Evolutionary conservation across 805 yeast species (phyloP).

Genomic region (Wickerhamomyces chaumierensis): DNA sequence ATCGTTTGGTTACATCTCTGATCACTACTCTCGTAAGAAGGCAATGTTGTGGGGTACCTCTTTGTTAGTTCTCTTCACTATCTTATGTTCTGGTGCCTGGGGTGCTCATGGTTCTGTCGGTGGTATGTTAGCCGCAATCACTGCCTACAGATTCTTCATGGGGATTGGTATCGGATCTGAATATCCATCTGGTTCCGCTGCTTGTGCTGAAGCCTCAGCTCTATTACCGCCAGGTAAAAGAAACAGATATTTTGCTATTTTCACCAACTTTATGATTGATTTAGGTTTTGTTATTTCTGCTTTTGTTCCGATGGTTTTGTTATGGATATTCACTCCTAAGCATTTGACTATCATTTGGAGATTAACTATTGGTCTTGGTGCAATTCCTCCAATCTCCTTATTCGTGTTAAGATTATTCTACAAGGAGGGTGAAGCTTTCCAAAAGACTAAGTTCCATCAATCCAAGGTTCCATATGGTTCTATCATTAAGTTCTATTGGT

Average conservation of each 20-base stretch:
- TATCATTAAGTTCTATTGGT: conserved; percentile 74
- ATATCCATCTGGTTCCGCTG: conserved; percentile 88
- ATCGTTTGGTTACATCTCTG: conserved; percentile 70
- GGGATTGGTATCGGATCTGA: conserved; percentile 94
- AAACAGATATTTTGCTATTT: conserved; percentile 82
- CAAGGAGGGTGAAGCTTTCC: conserved; percentile 62
- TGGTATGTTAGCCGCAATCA: conserved; percentile 76
- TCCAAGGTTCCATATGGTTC: conserved; percentile 55
- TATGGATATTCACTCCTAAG: conserved; percentile 68
- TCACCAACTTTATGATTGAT: conserved; percentile 84
- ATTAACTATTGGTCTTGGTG: conserved; percentile 81
- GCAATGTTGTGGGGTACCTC: conserved; percentile 77
- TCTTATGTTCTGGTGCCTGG: conserved; percentile 81
- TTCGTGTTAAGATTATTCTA: conserved; percentile 70
- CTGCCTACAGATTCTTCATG: conserved; percentile 74
- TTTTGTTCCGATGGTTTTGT: conserved; percentile 74
- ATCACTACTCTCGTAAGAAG: conserved; percentile 65
- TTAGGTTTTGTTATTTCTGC: conserved; percentile 74
- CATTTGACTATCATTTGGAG: conserved; percentile 86
- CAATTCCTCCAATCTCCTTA: conserved; percentile 71
- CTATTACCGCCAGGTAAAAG: conserved; percentile 70
- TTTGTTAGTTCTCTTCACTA: conserved; percentile 66
- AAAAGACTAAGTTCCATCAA: conserved; percentile 56
- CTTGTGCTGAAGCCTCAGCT: conserved; percentile 85
- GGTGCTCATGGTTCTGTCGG: conserved; percentile 39